Evolutionary conservation across 202 grass and related monocot species (phyloP).

Genomic region (Elaeis oleifera): DNA sequence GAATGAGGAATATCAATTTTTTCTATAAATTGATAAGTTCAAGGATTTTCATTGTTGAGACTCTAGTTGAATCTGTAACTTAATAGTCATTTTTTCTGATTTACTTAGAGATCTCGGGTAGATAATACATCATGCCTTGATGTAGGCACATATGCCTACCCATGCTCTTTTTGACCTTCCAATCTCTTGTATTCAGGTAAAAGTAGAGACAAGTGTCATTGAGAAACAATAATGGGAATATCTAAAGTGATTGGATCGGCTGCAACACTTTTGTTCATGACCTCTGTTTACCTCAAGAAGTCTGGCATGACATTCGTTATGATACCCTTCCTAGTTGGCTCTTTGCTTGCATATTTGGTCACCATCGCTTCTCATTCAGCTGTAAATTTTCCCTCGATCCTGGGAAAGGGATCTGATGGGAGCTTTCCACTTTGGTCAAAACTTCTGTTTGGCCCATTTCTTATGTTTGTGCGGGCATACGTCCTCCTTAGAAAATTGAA

Average conservation of each 20-base stretch:
- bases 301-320: slow-evolving; percentile 24
- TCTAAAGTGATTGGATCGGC: slow-evolving; percentile 50
- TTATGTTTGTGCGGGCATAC: slow-evolving; percentile 49
- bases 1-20: too few relatives aligned
- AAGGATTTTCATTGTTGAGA: too few relatives aligned
- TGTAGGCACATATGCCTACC: too few relatives aligned
- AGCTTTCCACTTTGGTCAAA: slow-evolving; percentile 67
- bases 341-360: slow-evolving; percentile 40
- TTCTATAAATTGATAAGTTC: too few relatives aligned
- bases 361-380: slow-evolving; percentile 55
- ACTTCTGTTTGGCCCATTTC: slow-evolving; percentile 66
- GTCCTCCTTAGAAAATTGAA: slow-evolving; percentile 58
- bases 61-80: too few relatives aligned
- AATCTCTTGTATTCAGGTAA: too few relatives aligned
- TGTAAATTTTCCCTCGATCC: slow-evolving; percentile 63
- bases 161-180: too few relatives aligned
- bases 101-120: too few relatives aligned
- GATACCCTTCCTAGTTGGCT: slow-evolving; percentile 40
- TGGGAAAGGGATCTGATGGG: slow-evolving; percentile 63
- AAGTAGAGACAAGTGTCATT: background rate
- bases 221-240: slow-evolving; percentile 49
- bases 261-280: slow-evolving; percentile 38
- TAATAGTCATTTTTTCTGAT: too few relatives aligned
- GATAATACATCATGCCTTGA: too few relatives aligned
- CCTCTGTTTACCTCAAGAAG: slow-evolving; percentile 37